These are phyloP conservation scores for Holtermanniella nyarrowii DNA, from an alignment of 768 basidiomycete species.

Conservation along the genomic window DNA sequence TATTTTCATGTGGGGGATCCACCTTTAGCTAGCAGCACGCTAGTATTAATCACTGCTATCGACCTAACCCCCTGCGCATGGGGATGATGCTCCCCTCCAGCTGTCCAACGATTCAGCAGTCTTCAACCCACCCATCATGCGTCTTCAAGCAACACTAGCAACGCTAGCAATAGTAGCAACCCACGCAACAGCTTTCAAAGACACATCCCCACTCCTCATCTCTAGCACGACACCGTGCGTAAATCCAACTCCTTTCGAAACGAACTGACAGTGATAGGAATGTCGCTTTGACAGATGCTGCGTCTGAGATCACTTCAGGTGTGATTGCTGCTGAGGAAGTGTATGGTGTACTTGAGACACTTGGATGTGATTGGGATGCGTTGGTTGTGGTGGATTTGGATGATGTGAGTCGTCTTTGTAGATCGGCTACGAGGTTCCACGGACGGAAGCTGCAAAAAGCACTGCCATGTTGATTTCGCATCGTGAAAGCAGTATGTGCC, in stretches of 20 bases:
- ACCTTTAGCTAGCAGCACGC: too few relatives aligned
- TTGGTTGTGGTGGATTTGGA: slow-evolving; percentile 24
- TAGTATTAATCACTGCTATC: too few relatives aligned
- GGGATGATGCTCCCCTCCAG: too few relatives aligned
- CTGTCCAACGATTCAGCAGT: too few relatives aligned
- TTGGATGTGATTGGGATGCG: slow-evolving; percentile 31
- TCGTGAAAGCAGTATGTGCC: too few relatives aligned
- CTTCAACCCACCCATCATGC: background rate
- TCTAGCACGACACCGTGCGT: slow-evolving; percentile 30
- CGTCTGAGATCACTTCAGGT: slow-evolving; percentile 16
- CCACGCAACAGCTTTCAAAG: slow-evolving; percentile 19
- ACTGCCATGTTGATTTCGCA: too few relatives aligned
- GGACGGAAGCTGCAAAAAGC: background rate
- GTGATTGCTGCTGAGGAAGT: slow-evolving; percentile 25
- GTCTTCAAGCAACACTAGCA: background rate
- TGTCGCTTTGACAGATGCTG: slow-evolving; percentile 13
- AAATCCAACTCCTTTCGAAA: background rate
- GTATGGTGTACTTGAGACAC: slow-evolving; percentile 16
- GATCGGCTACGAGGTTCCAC: background rate
- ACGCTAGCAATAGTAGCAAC: slow-evolving; percentile 3
- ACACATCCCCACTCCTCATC: slow-evolving; percentile 28
- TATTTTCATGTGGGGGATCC: too few relatives aligned
- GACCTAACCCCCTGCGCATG: too few relatives aligned
- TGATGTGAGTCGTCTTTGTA: slow-evolving; percentile 17
- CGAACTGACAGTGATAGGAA: slow-evolving; percentile 12